phyloP scores from a whole-genome alignment of 495 filamentous ascomycete species.

The Emericellopsis terricola region DNA sequence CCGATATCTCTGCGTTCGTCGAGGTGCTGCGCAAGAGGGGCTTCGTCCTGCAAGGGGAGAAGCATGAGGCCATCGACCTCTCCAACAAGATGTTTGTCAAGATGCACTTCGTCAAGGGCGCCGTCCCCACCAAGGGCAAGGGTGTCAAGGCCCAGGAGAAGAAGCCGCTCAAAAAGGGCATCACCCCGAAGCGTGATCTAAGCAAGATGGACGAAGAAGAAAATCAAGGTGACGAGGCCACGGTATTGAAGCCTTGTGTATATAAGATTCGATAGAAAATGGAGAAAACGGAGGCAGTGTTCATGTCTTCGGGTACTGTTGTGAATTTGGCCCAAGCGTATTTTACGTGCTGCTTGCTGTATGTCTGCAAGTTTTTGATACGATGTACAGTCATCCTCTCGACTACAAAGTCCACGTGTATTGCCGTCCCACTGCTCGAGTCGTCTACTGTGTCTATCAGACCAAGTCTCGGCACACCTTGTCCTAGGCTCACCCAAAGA shows the following conservation, averaged over 20 bases:
- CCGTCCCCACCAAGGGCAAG: slow-evolving; percentile 51
- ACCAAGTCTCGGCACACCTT: no score
- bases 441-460: no score
- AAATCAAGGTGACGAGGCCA: slow-evolving; percentile 36
- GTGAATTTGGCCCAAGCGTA: no score
- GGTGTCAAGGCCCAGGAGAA: slow-evolving; percentile 24
- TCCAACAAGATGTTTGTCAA: slow-evolving; percentile 96
- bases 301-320: no score
- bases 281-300: background rate
- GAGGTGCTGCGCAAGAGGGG: slow-evolving; percentile 62
- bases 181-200: slow-evolving; percentile 8
- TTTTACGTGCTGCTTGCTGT: no score
- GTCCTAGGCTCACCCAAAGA: no score
- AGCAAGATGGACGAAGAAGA: slow-evolving; percentile 34
- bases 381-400: no score
- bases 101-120: slow-evolving; percentile 79
- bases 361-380: no score
- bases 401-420: no score
- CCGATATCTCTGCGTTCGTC: slow-evolving; percentile 77
- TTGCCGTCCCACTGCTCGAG: no score
- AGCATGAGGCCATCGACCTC: slow-evolving; percentile 45
- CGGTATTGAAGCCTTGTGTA: slow-evolving; percentile 85
- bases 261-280: slow-evolving; percentile 64
- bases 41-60: slow-evolving; percentile 48
- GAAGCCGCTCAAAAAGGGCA: slow-evolving; percentile 43